Percentiles rank a stretch among this genome's conserved stretches.
These are phyloP conservation scores for Penicillium bialowiezense DNA, from an alignment of 495 filamentous ascomycete species.

Conservation along the genomic window DNA sequence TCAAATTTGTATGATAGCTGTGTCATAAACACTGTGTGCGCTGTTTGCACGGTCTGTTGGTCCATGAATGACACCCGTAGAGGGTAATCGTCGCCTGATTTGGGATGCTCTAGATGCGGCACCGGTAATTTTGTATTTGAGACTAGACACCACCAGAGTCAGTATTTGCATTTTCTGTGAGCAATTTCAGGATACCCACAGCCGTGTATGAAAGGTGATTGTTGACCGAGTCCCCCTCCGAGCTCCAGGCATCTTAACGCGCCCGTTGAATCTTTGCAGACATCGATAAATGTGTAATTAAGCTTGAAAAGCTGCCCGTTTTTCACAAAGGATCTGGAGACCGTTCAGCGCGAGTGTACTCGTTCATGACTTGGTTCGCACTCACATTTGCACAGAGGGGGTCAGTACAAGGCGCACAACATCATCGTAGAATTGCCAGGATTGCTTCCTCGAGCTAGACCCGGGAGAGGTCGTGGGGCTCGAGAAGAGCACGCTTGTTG, in stretches of 20 bases:
- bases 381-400: constrained; percentile 42
- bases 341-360: background rate
- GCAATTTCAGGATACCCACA: constrained; percentile 26
- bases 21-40: constrained; percentile 39
- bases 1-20: constrained; percentile 47
- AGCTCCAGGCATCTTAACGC: constrained; percentile 40
- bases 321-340: constrained; percentile 38
- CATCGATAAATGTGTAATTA: constrained; percentile 42
- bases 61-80: constrained; percentile 45
- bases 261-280: constrained; percentile 41
- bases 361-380: background rate
- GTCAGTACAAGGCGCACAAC: constrained; percentile 35
- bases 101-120: constrained; percentile 46
- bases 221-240: constrained; percentile 38
- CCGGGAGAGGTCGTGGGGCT: constrained; percentile 33
- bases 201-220: constrained; percentile 39
- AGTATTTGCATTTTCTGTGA: background rate
- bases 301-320: constrained; percentile 40
- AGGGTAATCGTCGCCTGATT: constrained; percentile 30
- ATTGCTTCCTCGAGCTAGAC: constrained; percentile 32
- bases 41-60: constrained; percentile 44
- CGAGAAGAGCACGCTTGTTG: constrained; percentile 34
- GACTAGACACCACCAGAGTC: constrained; percentile 22
- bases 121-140: constrained; percentile 40
- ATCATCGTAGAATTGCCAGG: constrained; percentile 35